A percentile compares a stretch with the other conserved stretches of the same genome.
Evolutionary conservation across 768 basidiomycete species (phyloP).

Genomic region (Tylopilus cervinicoccineus): DNA sequence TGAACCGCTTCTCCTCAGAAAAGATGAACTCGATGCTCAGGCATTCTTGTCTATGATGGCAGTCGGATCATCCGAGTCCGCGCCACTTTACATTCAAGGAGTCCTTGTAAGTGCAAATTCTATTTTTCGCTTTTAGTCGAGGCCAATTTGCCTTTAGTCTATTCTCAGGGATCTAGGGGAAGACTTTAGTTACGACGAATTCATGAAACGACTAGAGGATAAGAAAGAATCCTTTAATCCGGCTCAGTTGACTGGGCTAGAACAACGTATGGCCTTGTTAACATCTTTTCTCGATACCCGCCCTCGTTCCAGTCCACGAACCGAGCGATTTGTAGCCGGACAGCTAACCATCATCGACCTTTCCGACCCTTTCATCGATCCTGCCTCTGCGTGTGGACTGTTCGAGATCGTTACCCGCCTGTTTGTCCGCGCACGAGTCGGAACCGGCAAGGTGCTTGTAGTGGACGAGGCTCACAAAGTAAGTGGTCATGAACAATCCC

Average conservation of each 20-base stretch:
- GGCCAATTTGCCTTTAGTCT: constrained; percentile 33
- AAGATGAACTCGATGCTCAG: constrained; percentile 61
- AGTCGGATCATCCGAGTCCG: constrained; percentile 53
- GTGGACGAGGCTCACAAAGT: constrained; percentile 80
- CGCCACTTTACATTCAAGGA: constrained; percentile 68
- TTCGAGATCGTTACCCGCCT: constrained; percentile 67
- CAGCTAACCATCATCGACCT: constrained; percentile 66
- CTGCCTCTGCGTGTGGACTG: constrained; percentile 59
- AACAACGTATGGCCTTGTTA: constrained; percentile 61
- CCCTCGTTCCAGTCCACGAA: neutral
- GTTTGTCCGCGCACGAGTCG: constrained; percentile 57
- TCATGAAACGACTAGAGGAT: constrained; percentile 42
- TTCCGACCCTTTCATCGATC: constrained; percentile 71
- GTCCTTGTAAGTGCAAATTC: constrained; percentile 46
- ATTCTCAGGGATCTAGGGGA: constrained; percentile 65
- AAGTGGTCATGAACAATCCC: neutral
- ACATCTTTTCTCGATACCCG: constrained; percentile 49
- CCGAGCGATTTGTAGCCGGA: constrained; percentile 48
- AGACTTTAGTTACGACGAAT: constrained; percentile 47
- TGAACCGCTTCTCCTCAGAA: constrained; percentile 50
- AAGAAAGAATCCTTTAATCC: constrained; percentile 53
- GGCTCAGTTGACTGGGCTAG: constrained; percentile 49
- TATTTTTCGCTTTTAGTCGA: neutral
- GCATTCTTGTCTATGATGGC: constrained; percentile 78
- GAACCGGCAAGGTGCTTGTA: constrained; percentile 63